phyloP scores from a whole-genome alignment of 306 rosid genomes.

The Vigna angularis region DNA sequence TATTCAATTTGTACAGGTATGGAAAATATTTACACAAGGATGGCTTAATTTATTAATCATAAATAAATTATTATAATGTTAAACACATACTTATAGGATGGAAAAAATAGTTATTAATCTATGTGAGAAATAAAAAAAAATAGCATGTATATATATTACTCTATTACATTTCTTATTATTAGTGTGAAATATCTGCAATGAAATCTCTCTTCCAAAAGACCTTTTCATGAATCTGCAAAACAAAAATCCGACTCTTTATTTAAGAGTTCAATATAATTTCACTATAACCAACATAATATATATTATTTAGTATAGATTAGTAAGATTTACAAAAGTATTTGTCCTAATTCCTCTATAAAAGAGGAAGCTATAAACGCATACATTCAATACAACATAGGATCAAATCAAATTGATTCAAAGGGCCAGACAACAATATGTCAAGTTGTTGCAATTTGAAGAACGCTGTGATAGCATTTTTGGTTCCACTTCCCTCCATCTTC shows the following conservation, averaged over 20 bases:
- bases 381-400: background rate
- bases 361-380: background rate
- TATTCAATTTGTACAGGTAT: background rate
- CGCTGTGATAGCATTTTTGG: constrained; percentile 64
- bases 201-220: too few species aligned
- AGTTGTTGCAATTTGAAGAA: constrained; percentile 58
- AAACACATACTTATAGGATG: too few species aligned
- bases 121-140: too few species aligned
- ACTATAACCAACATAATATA: background rate
- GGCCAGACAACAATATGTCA: constrained; percentile 29
- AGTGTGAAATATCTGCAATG: too few species aligned
- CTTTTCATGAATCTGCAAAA: too few species aligned
- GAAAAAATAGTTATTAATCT: too few species aligned
- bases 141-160: too few species aligned
- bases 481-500: constrained; percentile 82
- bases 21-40: background rate
- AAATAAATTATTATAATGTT: background rate
- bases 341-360: constrained; percentile 29
- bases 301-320: background rate
- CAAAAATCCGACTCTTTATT: background rate
- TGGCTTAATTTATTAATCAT: background rate
- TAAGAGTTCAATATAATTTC: background rate
- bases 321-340: background rate
- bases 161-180: too few species aligned
- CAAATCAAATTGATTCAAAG: background rate